Evolutionary conservation across 1,139 yeast species (phyloP).

Genomic region (Sugiyamaella japonica): DNA sequence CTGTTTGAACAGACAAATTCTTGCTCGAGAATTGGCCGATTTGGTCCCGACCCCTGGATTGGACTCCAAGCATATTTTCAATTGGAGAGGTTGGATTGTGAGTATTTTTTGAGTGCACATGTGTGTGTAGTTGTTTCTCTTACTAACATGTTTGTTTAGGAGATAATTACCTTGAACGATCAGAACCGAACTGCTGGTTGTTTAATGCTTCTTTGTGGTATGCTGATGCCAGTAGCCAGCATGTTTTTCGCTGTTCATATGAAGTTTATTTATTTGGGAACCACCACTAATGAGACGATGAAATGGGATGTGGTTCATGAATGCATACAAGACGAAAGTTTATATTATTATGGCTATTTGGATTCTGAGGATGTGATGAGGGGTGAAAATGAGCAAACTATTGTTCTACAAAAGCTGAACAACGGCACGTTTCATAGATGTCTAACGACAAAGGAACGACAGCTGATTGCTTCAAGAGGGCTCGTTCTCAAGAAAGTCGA

Average conservation of each 20-base stretch:
- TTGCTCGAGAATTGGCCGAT: constrained; percentile 29
- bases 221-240: constrained; percentile 54
- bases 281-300: constrained; percentile 84
- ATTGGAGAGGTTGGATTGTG: constrained; percentile 12
- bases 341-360: constrained; percentile 40
- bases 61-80: neutral
- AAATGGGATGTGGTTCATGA: constrained; percentile 81
- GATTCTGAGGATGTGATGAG: constrained; percentile 17
- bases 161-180: neutral
- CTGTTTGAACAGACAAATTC: constrained; percentile 42
- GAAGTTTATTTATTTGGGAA: constrained; percentile 67
- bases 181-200: constrained; percentile 47
- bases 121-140: neutral
- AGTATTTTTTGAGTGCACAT: neutral
- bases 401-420: constrained; percentile 35
- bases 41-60: neutral
- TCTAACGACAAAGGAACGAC: constrained; percentile 32
- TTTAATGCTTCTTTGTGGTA: constrained; percentile 52
- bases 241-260: constrained; percentile 65
- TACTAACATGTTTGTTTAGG: constrained; percentile 1
- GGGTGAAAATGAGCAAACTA: constrained; percentile 29
- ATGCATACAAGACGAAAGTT: constrained; percentile 51
- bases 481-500: constrained; percentile 39
- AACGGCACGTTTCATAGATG: constrained; percentile 35
- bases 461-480: constrained; percentile 25